Conservation (phyloP, 2,329 filamentous ascomycete genomes). For the Penicillium sp. region DNA sequence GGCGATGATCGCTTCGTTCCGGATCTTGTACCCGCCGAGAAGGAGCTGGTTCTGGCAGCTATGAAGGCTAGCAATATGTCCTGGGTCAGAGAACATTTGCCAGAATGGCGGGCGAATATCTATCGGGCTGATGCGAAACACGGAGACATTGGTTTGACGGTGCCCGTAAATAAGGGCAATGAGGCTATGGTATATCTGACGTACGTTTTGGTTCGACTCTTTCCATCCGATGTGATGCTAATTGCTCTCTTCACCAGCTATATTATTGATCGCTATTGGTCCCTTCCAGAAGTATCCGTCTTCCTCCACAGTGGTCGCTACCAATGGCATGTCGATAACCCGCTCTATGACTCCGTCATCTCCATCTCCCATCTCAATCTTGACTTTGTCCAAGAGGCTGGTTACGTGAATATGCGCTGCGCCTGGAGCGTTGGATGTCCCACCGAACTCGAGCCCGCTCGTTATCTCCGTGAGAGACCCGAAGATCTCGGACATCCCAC, state of each 20-base stretch:
- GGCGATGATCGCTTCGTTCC: not conserved
- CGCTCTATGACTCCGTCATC: constrained; percentile 27
- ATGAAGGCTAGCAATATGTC: constrained; percentile 22
- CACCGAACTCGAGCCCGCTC: constrained; percentile 33
- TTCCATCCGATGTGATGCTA: not conserved
- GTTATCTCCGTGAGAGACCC: constrained; percentile 31
- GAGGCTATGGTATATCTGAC: constrained; percentile 53
- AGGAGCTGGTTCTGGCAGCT: constrained; percentile 23
- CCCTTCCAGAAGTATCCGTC: constrained; percentile 40
- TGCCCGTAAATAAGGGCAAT: constrained; percentile 49
- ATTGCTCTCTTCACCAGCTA: constrained; percentile 9
- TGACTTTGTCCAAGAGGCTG: constrained; percentile 29
- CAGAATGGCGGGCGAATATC: constrained; percentile 27
- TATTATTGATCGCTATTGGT: constrained; percentile 33
- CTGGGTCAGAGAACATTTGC: constrained; percentile 20
- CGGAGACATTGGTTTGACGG: constrained; percentile 34
- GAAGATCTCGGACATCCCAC: constrained; percentile 24
- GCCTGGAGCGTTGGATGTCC: constrained; percentile 35
- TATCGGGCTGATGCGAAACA: constrained; percentile 44
- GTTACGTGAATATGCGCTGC: constrained; percentile 39
- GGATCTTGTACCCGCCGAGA: not conserved
- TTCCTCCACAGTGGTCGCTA: constrained; percentile 45
- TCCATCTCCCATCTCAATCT: constrained; percentile 29
- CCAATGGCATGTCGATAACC: constrained; percentile 42
- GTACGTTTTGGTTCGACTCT: constrained; percentile 23